Conservation (phyloP, 1,284 basidiomycete genomes). For the Psilocybe mexicana region DNA sequence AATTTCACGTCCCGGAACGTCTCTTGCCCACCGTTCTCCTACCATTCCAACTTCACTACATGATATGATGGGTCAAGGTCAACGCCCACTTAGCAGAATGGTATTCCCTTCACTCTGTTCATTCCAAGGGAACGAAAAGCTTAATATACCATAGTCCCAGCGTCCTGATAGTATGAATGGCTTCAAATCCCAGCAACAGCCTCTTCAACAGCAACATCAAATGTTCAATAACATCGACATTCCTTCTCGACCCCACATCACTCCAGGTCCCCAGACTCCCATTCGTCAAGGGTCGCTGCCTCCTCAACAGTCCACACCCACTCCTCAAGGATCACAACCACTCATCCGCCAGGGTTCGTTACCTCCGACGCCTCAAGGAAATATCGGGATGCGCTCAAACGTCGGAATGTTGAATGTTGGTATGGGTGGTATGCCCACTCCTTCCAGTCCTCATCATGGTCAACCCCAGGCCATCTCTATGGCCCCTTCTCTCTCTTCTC, state of each 20-base stretch:
- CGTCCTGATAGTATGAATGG: conserved; percentile 1
- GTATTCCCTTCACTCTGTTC: conserved; percentile 10
- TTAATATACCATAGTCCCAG: conserved; percentile 2
- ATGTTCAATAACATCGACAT: conserved; percentile 10
- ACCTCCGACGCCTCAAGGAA: conserved; percentile 7
- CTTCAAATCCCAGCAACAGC: conserved; percentile 2
- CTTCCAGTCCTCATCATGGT: conserved; percentile 9
- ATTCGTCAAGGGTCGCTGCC: conserved; percentile 25
- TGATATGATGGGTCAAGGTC: conserved; percentile 15
- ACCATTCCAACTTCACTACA: conserved; percentile 25
- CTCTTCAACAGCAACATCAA: background rate
- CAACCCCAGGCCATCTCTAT: conserved; percentile 10
- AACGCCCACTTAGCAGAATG: conserved; percentile 23
- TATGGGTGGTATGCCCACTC: conserved; percentile 1
- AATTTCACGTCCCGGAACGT: conserved; percentile 35
- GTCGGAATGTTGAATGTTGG: conserved; percentile 9
- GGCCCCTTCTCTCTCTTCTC: conserved; percentile 12
- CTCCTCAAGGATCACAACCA: conserved; percentile 1
- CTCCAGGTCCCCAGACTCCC: conserved; percentile 18
- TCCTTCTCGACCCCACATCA: conserved; percentile 3
- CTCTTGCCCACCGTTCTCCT: conserved; percentile 36
- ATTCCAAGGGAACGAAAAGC: background rate
- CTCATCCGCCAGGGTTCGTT: conserved; percentile 16
- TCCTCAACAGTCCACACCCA: conserved; percentile 17
- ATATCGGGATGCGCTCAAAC: conserved; percentile 2